phyloP scores from a whole-genome alignment of 257 asterid genomes.

The Solanum bulbocastanum region DNA sequence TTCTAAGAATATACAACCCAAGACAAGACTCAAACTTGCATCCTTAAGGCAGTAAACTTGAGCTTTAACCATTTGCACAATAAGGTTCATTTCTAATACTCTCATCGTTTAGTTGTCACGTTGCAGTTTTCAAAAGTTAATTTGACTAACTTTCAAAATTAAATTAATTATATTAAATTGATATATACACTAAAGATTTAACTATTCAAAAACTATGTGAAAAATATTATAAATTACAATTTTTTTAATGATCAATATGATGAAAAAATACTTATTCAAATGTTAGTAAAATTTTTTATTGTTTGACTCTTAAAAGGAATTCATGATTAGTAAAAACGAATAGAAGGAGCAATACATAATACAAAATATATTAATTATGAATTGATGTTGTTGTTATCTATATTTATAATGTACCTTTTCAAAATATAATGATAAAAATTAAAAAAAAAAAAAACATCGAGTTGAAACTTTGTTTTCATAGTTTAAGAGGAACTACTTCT shows the following conservation, averaged over 20 bases:
- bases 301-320: no score
- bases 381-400: neutral
- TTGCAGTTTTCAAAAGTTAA: neutral
- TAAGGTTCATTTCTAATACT: neutral
- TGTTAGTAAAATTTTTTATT: accelerated
- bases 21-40: no score
- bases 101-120: neutral
- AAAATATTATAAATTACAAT: no score
- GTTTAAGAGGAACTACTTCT: neutral
- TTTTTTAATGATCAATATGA: no score
- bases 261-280: no score
- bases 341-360: neutral
- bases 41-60: no score
- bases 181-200: no score
- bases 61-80: no score
- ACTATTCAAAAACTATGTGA: no score
- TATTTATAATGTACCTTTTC: neutral
- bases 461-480: neutral
- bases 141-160: neutral
- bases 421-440: neutral
- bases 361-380: neutral
- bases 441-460: neutral
- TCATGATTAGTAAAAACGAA: no score
- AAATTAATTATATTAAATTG: no score
- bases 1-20: no score